A percentile compares a stretch with the other conserved stretches of the same genome.
phyloP scores from a whole-genome alignment of 345 rosid species.

The Eucalyptus albens region DNA sequence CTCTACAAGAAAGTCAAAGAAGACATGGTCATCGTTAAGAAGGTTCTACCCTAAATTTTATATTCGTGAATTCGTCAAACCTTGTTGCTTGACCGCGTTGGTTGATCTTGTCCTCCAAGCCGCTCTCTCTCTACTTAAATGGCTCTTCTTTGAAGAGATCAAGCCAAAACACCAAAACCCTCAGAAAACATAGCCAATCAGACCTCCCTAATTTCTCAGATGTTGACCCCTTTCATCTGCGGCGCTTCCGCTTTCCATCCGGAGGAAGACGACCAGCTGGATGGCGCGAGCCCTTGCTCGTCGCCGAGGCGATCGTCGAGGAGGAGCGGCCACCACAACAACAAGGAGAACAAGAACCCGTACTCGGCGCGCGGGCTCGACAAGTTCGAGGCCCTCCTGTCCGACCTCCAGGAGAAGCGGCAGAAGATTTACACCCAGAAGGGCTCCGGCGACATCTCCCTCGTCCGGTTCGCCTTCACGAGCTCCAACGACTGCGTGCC shows the following conservation, averaged over 20 bases:
- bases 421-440: conserved; percentile 42
- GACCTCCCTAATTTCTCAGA: neutral
- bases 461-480: conserved; percentile 27
- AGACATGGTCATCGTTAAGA: neutral
- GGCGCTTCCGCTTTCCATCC: conserved; percentile 6
- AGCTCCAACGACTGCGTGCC: neutral
- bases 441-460: conserved; percentile 29
- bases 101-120: neutral
- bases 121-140: neutral
- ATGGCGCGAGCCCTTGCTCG: neutral
- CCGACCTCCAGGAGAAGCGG: conserved; percentile 50
- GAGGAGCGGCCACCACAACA: neutral
- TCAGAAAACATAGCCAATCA: neutral
- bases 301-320: conserved; percentile 29
- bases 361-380: conserved; percentile 62
- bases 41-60: neutral
- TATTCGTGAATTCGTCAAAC: neutral
- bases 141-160: neutral
- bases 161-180: neutral
- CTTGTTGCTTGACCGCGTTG: neutral
- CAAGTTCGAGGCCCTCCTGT: conserved; percentile 54
- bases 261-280: neutral
- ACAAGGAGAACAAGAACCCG: conserved; percentile 43
- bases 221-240: neutral
- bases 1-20: neutral